Percentiles rank a stretch among this genome's conserved stretches.
Evolutionary conservation across 2,329 filamentous ascomycete species (phyloP).

Genomic region (Fonsecaea pedrosoi): DNA sequence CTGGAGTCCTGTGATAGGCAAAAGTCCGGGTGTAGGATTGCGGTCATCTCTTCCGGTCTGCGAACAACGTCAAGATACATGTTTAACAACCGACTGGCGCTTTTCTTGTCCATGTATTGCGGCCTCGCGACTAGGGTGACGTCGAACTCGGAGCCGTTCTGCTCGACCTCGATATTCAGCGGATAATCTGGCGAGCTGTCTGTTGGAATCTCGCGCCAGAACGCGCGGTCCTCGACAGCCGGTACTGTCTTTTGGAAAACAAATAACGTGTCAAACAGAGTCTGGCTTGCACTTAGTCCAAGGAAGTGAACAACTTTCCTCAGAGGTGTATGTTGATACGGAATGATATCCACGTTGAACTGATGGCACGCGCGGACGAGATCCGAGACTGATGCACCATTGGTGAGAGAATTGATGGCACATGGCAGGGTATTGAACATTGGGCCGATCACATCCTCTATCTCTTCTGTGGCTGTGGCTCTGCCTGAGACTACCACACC

Average conservation of each 20-base stretch:
- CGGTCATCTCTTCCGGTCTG: constrained; percentile 12
- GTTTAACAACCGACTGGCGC: constrained; percentile 50
- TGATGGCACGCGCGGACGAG: constrained; percentile 71
- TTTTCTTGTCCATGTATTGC: constrained; percentile 47
- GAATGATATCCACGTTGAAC: constrained; percentile 70
- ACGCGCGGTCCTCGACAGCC: constrained; percentile 40
- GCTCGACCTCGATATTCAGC: constrained; percentile 75
- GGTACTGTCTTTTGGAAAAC: constrained; percentile 70
- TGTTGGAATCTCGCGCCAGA: constrained; percentile 65
- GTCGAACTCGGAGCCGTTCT: constrained; percentile 57
- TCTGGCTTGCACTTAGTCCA: constrained; percentile 58
- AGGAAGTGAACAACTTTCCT: constrained; percentile 83
- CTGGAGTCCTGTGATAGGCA: background rate
- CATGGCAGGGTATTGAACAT: constrained; percentile 91
- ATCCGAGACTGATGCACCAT: constrained; percentile 62
- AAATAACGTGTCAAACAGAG: constrained; percentile 81
- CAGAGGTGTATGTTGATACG: constrained; percentile 79
- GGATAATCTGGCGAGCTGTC: constrained; percentile 70
- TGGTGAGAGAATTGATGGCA: constrained; percentile 53
- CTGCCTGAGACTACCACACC: constrained; percentile 83
- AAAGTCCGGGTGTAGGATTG: constrained; percentile 23
- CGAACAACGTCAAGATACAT: constrained; percentile 46
- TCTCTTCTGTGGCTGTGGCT: constrained; percentile 69
- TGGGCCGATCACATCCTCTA: constrained; percentile 75
- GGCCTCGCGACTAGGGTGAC: constrained; percentile 67